Evolutionary conservation across 1,284 basidiomycete species (phyloP).

Genomic region (Cronartium ribicola): DNA sequence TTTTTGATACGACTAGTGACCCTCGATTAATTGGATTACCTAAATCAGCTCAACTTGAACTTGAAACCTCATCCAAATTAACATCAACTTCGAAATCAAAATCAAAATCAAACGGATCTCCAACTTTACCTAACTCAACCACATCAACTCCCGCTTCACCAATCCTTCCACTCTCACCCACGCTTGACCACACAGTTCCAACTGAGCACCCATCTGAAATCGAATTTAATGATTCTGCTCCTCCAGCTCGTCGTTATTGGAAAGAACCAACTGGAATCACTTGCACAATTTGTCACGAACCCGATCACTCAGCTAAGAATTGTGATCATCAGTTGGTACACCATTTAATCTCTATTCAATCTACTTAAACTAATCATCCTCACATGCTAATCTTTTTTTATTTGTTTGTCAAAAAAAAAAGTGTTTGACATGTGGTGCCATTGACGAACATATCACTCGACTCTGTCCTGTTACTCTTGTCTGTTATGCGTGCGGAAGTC

Average conservation of each 20-base stretch:
- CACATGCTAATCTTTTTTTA: not conserved
- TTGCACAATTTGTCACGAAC: conserved; percentile 34
- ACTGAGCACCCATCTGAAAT: not conserved
- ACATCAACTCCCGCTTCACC: not conserved
- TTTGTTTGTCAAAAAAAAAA: not conserved
- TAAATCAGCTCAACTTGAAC: no score
- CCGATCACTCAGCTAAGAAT: conserved; percentile 27
- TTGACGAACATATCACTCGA: conserved; percentile 33
- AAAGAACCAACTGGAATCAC: conserved; percentile 32
- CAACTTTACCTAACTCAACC: not conserved
- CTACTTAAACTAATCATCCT: not conserved
- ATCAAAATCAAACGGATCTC: not conserved
- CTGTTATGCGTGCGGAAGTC: conserved; percentile 31
- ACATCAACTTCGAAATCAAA: not conserved
- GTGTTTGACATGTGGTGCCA: conserved; percentile 41
- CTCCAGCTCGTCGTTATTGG: conserved; percentile 31
- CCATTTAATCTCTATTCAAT: not conserved
- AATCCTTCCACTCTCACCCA: not conserved
- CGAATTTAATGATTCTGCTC: not conserved
- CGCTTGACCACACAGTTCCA: not conserved
- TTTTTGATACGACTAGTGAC: no score
- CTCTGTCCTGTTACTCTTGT: conserved; percentile 31
- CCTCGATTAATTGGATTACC: no score
- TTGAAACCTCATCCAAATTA: no score
- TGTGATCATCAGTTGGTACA: conserved; percentile 32